Evolutionary conservation across 805 yeast genomes (phyloP), one percentile per base, ranked within the genome.

Genomic region (Helenozyma baotianmanensis): DNA sequence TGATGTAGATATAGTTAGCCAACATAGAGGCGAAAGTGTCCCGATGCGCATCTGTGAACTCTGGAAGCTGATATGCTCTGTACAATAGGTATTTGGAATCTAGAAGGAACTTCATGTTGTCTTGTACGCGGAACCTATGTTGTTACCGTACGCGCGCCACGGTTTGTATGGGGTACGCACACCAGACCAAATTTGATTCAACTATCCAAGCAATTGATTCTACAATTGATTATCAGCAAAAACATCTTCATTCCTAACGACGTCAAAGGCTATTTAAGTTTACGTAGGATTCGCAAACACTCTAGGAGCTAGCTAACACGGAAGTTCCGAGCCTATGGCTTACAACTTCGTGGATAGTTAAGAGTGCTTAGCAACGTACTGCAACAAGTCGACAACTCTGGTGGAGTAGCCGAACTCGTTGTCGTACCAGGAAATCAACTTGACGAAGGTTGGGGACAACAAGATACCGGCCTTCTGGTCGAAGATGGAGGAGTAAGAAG

Each of bases 331-430:
- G 36, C 38, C 43, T 24, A 29, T 34, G 17, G 24, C 24, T 40
- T 30, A 45, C 22, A 43, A 37, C 35, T 43, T 45, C 25, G 27
- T 38, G 36, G 39, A 16, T 22, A 40, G 33, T 43, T 39, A 43
- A 29, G 40, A 21, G 40, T 40, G 33, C 48, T 76, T 73, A 51
- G 94, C 90, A 60, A 83, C 79, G 74, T 76, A 80, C 68, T 82
- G 79, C 55, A 86, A 69, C 60, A 87, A 73, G 75, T 87, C 96
- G 51, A 87, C 95, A 52, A 87, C 95, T 77, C 96, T 87, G 71
- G 92, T 82, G 56, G 95, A 83, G 84, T 87, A 87, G 66, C 96
- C 96, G 74, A 66, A 87, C 76, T 87, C 96, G 72, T 87, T 87
- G 69, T 87, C 96, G 79, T 87, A 87, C 95, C 95, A 87, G 42